Conservation (phyloP, 23 red algal genomes). For the Gracilariopsis chorda region DNA sequence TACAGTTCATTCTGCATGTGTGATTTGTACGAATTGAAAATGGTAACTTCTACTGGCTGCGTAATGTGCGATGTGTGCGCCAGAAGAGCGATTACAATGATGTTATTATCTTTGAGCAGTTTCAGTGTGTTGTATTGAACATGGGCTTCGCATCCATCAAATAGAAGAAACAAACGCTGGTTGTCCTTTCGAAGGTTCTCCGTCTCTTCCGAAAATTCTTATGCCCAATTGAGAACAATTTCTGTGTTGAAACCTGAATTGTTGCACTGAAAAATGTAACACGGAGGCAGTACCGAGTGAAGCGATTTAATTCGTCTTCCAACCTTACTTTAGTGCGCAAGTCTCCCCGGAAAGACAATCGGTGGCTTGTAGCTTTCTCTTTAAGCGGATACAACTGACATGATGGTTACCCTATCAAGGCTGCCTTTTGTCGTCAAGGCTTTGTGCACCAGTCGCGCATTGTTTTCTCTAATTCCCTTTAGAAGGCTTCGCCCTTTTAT, state of each 20-base stretch:
- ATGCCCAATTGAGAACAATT: background rate
- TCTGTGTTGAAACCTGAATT: background rate
- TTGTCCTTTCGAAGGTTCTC: background rate
- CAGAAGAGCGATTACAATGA: background rate
- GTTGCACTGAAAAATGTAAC: background rate
- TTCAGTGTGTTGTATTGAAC: background rate
- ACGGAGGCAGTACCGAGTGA: background rate
- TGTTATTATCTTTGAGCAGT: background rate
- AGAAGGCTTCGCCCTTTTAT: no score
- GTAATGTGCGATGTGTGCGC: background rate
- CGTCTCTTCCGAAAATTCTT: background rate
- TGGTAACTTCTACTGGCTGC: background rate
- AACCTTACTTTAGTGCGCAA: background rate
- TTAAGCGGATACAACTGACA: background rate
- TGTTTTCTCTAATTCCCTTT: no score
- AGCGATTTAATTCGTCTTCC: background rate
- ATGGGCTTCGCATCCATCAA: background rate
- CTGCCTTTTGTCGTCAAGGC: no score
- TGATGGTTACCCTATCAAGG: no score
- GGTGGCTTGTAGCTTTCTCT: constrained; percentile 1
- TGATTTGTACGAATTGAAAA: background rate
- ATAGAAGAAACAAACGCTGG: background rate
- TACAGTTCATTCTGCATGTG: background rate
- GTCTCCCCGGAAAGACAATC: background rate
- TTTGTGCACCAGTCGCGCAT: no score